phyloP scores from a whole-genome alignment of 352 stramenopile genomes.

The Detonula confervacea region DNA sequence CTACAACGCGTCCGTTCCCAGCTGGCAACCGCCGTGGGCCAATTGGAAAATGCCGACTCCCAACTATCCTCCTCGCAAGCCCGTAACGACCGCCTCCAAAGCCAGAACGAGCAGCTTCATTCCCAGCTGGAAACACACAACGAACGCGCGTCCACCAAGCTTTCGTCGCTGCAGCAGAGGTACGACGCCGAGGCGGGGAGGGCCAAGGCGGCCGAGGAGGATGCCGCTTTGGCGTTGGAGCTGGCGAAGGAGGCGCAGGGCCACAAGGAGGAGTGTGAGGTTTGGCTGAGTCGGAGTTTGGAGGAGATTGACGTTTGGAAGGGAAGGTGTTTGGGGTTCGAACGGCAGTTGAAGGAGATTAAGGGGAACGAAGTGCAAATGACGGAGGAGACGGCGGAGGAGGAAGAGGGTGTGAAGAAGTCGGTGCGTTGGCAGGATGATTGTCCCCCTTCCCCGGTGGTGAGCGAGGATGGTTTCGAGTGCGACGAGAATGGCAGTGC shows the following conservation, averaged over 20 bases:
- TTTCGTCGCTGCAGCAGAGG: conserved; percentile 48
- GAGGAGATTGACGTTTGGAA: conserved; percentile 66
- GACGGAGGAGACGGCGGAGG: background rate
- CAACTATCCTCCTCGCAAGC: no score
- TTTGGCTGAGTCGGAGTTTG: conserved; percentile 61
- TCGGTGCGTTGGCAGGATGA: conserved; percentile 13
- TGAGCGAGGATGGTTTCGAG: conserved; percentile 27
- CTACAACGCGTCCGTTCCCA: conserved; percentile 46
- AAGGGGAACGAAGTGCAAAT: no score
- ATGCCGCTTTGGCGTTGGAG: conserved; percentile 78
- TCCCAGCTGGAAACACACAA: conserved; percentile 46
- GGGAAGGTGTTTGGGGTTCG: conserved; percentile 31
- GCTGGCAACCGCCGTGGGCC: background rate
- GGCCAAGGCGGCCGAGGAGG: conserved; percentile 75
- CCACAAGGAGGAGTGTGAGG: conserved; percentile 70
- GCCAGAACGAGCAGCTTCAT: conserved; percentile 47
- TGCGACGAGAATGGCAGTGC: conserved; percentile 6
- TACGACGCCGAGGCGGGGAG: conserved; percentile 27
- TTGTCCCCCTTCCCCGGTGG: conserved; percentile 31
- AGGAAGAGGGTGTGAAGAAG: conserved; percentile 8
- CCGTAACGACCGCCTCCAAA: conserved; percentile 9
- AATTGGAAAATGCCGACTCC: no score
- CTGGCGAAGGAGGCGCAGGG: conserved; percentile 74
- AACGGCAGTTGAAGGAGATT: conserved; percentile 18
- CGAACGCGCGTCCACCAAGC: conserved; percentile 30